phyloP scores from a whole-genome alignment of 2,329 filamentous ascomycete species.

The Thielaviopsis populi region DNA sequence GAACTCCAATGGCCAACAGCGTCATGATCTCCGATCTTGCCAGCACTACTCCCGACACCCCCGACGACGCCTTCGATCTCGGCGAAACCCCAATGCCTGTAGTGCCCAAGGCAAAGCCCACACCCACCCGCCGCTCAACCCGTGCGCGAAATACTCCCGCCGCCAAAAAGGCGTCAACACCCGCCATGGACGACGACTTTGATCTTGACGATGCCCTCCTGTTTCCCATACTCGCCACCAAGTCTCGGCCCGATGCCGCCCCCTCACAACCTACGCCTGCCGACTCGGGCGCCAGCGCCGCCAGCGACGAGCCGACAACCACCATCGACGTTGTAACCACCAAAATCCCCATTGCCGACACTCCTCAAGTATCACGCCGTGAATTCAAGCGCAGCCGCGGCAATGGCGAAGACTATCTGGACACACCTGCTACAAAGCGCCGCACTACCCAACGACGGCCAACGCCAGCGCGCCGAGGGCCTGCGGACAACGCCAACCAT shows the following conservation, averaged over 20 bases:
- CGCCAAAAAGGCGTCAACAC: background rate
- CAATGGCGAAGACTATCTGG: background rate
- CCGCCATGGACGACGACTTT: background rate
- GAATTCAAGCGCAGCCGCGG: background rate
- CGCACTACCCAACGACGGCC: background rate
- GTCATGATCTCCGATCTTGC: conserved; percentile 15
- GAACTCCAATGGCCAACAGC: background rate
- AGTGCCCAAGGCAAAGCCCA: background rate
- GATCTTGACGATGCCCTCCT: background rate
- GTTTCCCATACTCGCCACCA: background rate
- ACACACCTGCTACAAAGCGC: conserved; percentile 7
- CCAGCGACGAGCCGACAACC: conserved; percentile 7
- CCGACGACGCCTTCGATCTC: conserved; percentile 10
- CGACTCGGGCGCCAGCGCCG: conserved; percentile 10
- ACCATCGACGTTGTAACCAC: conserved; percentile 12
- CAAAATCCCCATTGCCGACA: conserved; percentile 11
- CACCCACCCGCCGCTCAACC: background rate
- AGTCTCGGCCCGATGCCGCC: background rate
- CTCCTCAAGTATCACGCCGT: conserved; percentile 7
- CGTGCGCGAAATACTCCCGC: background rate
- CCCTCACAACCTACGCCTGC: conserved; percentile 2
- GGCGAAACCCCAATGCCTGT: conserved; percentile 1
- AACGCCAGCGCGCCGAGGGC: conserved; percentile 7
- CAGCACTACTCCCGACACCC: conserved; percentile 13
- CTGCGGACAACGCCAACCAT: background rate